A percentile compares a stretch with the other conserved stretches of the same genome.
Evolutionary conservation across 2,329 filamentous ascomycete species (phyloP).

Genomic region (Aureobasidium melanogenum): DNA sequence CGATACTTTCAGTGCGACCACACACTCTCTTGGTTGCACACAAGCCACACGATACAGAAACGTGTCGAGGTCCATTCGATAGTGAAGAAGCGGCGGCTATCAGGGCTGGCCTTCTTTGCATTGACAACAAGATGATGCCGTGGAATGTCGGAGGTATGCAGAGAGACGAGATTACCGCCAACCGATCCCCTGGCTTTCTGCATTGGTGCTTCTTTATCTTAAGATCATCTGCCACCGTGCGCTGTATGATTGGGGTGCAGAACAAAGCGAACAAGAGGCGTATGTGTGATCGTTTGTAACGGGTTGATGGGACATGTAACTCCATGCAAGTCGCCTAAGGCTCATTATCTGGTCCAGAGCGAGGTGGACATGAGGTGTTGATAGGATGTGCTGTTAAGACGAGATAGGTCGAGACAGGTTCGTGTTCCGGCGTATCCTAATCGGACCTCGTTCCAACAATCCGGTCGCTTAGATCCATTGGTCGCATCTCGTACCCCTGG

Average conservation of each 20-base stretch:
- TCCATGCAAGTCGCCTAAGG: background rate
- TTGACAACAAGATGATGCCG: background rate
- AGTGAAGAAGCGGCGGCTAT: background rate
- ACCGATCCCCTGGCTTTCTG: constrained; percentile 4
- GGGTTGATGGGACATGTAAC: background rate
- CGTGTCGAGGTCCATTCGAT: background rate
- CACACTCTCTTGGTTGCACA: background rate
- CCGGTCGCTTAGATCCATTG: background rate
- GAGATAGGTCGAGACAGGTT: background rate
- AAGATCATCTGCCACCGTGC: background rate
- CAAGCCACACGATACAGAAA: background rate
- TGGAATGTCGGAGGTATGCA: background rate
- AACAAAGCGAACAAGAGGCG: background rate
- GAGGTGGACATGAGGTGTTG: background rate
- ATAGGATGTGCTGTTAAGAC: background rate
- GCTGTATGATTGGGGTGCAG: background rate
- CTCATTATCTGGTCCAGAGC: background rate
- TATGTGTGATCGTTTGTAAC: background rate
- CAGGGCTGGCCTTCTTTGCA: background rate
- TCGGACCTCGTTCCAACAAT: background rate
- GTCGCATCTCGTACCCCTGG: background rate
- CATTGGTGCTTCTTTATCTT: background rate
- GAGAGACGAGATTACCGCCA: constrained; percentile 1
- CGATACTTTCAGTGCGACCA: background rate
- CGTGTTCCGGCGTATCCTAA: background rate